Evolutionary conservation across 2,329 filamentous ascomycete species (phyloP), one percentile per base, ranked within the genome.

Genomic region (Pochonia chlamydosporia): DNA sequence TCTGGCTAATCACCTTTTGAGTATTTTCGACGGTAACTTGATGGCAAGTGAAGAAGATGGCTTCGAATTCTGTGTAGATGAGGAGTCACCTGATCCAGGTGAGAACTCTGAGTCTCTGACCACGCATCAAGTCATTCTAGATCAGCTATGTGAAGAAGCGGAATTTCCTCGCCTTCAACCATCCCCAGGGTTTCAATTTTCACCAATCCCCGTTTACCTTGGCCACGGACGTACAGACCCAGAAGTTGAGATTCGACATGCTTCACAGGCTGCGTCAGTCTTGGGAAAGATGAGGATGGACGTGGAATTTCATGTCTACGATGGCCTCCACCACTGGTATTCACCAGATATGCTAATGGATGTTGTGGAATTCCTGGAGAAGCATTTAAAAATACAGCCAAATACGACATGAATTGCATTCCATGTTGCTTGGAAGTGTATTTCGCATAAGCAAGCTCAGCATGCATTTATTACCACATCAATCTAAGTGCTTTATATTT

Each of bases 291-390:
- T 74, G 43, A 68, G 65, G 0, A 50, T 67, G 21, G 43, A 60
- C 1, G 62, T 68, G 0, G 45, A 63, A 7, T 69, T 70, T 55
- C 59, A 60, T 8, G 58, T 59, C 7, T 78, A 76, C 46, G 49
- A 59, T 4, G 64, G 56, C 1, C 54, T 75, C 2, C 71, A 63
- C 0, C 74, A 78, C 50, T 75, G 70, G 67, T 70, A 74, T 44
- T 71, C 65, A 1, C 48, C 55, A 1, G 54, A 63, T 23, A 73
- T 74, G 68, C 48, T 74, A 6, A 33, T 44, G 4, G 63, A 73
- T 44, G 58, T 74, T 10, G 51, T 62, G 13, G 30, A 43, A 8
- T 71, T 71, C 43, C 44, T 70, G 11, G 46, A 40, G 1, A 24
- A 31, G 11, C 37, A 45, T 0, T 10, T 54, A 30, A 16, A 5